Percentiles rank a stretch among this genome's conserved stretches.
phyloP scores from a whole-genome alignment of 139 green algal species.

The Chlamydomonas sphaeroides region DNA sequence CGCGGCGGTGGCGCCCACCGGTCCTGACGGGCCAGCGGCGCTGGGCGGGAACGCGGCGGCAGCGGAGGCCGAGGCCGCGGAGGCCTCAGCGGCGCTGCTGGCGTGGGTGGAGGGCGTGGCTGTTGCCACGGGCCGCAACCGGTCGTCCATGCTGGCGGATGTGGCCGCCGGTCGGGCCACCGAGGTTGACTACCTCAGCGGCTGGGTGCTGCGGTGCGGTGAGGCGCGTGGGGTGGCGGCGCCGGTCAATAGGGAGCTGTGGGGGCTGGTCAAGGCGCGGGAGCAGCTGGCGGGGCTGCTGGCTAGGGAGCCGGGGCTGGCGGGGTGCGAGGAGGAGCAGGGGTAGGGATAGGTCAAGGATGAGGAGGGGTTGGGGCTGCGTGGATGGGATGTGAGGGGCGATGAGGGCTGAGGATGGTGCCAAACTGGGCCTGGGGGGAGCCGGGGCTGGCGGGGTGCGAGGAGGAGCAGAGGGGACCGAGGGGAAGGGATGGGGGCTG shows the following conservation, averaged over 20 bases:
- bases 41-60: not conserved
- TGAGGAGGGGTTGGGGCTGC: too few relatives aligned
- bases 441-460: too few relatives aligned
- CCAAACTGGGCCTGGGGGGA: too few relatives aligned
- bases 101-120: slow-evolving; percentile 33
- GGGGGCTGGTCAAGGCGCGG: slow-evolving; percentile 29
- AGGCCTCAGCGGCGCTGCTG: not conserved
- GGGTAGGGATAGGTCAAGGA: not conserved
- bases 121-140: slow-evolving; percentile 44
- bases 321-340: not conserved
- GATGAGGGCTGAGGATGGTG: too few relatives aligned
- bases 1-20: not conserved
- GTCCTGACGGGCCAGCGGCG: not conserved
- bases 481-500: too few relatives aligned
- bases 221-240: not conserved
- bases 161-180: slow-evolving; percentile 38
- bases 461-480: too few relatives aligned
- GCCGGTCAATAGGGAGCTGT: slow-evolving; percentile 31
- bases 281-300: not conserved
- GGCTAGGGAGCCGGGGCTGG: too few relatives aligned
- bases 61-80: not conserved
- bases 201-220: slow-evolving; percentile 14
- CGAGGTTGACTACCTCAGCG: slow-evolving; percentile 58
- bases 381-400: too few relatives aligned
- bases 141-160: slow-evolving; percentile 61